These are phyloP conservation scores for Xylariaceae sp. DNA, from an alignment of 2,329 filamentous ascomycete species.

Conservation along the genomic window DNA sequence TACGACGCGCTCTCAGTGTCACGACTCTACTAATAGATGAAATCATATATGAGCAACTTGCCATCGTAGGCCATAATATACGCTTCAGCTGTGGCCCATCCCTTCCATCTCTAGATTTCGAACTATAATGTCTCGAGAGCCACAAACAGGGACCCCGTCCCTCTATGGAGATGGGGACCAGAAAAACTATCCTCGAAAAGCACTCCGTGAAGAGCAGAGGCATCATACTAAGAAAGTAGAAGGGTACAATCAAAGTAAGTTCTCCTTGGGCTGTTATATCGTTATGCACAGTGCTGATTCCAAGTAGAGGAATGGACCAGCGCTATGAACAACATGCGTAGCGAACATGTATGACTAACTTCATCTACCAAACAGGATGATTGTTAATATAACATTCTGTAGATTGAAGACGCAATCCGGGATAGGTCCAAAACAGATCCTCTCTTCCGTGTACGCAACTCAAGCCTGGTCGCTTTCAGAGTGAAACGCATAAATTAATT, in stretches of 20 bases:
- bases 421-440: slow-evolving; percentile 38
- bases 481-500: neutral
- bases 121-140: slow-evolving; percentile 13
- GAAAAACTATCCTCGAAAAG: slow-evolving; percentile 29
- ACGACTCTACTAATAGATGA: neutral
- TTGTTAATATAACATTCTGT: neutral
- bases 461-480: no score
- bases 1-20: neutral
- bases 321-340: slow-evolving; percentile 34
- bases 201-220: slow-evolving; percentile 29
- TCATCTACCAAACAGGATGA: neutral
- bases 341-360: slow-evolving; percentile 31
- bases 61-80: neutral
- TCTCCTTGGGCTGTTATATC: neutral
- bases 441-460: slow-evolving; percentile 30
- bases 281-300: neutral
- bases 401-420: slow-evolving; percentile 30
- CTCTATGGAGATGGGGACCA: slow-evolving; percentile 32
- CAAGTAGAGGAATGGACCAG: slow-evolving; percentile 32
- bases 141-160: slow-evolving; percentile 20
- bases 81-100: neutral
- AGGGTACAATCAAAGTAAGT: slow-evolving; percentile 35
- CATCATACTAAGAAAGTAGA: slow-evolving; percentile 34
- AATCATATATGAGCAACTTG: neutral
- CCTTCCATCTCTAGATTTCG: neutral